These are phyloP conservation scores for Aspergillus wentii DNA, from an alignment of 495 filamentous ascomycete genomes.

Conservation along the genomic window DNA sequence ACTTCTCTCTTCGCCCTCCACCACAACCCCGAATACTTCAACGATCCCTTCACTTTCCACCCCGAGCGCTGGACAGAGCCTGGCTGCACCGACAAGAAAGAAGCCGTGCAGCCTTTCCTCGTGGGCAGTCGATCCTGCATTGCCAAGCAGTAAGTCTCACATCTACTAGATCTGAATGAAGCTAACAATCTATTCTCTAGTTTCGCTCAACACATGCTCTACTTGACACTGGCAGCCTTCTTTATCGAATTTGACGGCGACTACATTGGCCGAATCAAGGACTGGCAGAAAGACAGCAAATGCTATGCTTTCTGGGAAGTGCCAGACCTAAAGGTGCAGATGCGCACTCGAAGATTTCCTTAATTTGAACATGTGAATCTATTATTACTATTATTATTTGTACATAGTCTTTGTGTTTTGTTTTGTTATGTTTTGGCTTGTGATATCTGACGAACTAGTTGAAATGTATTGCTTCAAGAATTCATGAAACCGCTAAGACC, in stretches of 20 bases:
- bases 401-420: too few species aligned
- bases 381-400: too few species aligned
- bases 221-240: conserved; percentile 17
- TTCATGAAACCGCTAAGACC: too few species aligned
- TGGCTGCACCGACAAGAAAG: conserved; percentile 22
- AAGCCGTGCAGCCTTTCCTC: conserved; percentile 28
- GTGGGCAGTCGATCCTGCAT: conserved; percentile 30
- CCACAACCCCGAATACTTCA: conserved; percentile 26
- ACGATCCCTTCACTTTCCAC: conserved; percentile 17
- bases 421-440: too few species aligned
- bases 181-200: too few species aligned
- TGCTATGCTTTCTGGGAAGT: conserved; percentile 25
- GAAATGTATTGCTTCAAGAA: too few species aligned
- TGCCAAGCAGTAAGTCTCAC: too few species aligned
- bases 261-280: conserved; percentile 19
- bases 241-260: conserved; percentile 20
- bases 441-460: too few species aligned
- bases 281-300: conserved; percentile 19
- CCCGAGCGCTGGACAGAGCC: conserved; percentile 20
- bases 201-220: conserved; percentile 24
- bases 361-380: too few species aligned
- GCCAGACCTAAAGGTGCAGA: conserved; percentile 15
- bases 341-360: conserved; percentile 1
- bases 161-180: too few species aligned
- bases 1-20: conserved; percentile 21